Conservation (phyloP, 108 stramenopile species). For the Skeletonema tropicum region DNA sequence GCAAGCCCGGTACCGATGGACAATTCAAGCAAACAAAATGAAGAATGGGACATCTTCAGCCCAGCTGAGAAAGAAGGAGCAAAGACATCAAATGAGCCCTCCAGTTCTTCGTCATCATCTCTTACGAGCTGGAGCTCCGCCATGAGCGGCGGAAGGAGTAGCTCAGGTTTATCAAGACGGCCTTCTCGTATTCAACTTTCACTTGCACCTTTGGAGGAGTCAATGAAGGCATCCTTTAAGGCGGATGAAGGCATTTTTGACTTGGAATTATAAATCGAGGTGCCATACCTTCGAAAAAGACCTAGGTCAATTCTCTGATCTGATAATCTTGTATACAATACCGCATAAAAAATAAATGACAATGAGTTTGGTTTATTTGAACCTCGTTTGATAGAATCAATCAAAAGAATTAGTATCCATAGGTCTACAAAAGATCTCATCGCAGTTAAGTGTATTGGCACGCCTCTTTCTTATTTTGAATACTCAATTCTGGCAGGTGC, state of each 20-base stretch:
- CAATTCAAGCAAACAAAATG: background rate
- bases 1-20: background rate
- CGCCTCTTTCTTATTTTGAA: background rate
- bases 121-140: background rate
- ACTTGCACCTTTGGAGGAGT: background rate
- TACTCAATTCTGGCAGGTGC: background rate
- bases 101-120: background rate
- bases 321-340: no score
- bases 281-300: no score
- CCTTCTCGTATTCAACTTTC: background rate
- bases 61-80: background rate
- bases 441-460: background rate
- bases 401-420: background rate
- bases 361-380: no score
- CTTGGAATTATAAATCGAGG: background rate
- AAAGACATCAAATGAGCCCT: background rate
- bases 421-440: background rate
- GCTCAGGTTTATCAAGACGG: background rate
- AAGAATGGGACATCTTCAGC: background rate
- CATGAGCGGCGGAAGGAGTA: background rate
- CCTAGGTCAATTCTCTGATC: no score
- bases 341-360: no score
- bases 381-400: background rate
- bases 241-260: slow-evolving; percentile 1
- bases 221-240: background rate